Evolutionary conservation across 1,284 basidiomycete species (phyloP), one percentile per base, ranked within the genome.

Genomic region (Schizophyllum commune): DNA sequence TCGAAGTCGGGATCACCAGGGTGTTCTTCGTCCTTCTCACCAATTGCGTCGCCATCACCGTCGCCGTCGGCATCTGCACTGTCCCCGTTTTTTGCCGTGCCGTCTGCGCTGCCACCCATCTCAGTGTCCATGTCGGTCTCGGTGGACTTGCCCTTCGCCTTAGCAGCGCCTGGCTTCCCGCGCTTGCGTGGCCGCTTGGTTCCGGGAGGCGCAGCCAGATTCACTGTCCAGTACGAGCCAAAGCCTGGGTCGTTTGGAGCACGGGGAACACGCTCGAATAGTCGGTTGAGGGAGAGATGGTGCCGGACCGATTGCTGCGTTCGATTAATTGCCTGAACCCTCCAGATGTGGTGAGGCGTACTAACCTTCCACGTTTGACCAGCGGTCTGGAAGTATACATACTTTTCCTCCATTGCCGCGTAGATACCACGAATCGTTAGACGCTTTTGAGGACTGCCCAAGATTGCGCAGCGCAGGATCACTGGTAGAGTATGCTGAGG

Each of bases 201-300:
- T 21, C 89, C 89, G 2, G 89, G 89, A 15, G 89, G 89, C 19
- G 89, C 89, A 59, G 81, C 73, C 19, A 91, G 79, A 70, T 91
- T 91, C 19, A 91, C 89, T 33, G 88, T 91, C 89, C 89, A 91
- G 68, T 91, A 91, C 17, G 89, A 91, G 32, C 89, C 89, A 70
- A 91, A 91, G 6, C 89, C 89, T 11, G 89, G 89, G 69, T 91
- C 89, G 22, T 88, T 89, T 1, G 87, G 86, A 7, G 89, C 89
- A 59, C 89, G 81, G 20, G 87, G 85, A 66, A 89, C 86, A 59
- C 88, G 80, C 71, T 91, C 89, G 67, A 91, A 91, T 6, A 91
- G 73, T 56, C 88, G 82, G 72, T 91, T 91, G 58, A 91, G 73
- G 19, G 89, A 91, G 39, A 91, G 77, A 72, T 91, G 89, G 64